Evolutionary conservation across 805 yeast genomes (phyloP), one percentile per base, ranked within the genome.

Genomic region (Starmerella vaccinii): DNA sequence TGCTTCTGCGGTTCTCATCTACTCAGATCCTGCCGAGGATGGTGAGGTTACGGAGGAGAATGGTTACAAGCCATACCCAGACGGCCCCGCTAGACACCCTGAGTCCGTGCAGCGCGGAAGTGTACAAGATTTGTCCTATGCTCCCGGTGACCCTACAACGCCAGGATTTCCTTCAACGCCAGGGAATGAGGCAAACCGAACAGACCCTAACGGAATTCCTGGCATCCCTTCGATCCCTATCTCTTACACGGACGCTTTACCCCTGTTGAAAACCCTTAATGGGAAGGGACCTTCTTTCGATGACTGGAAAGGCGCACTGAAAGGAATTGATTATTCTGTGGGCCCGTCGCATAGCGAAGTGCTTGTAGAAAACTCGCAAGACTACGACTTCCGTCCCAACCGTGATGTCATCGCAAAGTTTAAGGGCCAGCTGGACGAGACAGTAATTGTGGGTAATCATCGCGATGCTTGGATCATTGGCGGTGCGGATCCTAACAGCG

Each of bases 401-500:
- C 71, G 74, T 67, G 80, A 84, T 59, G 81, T 81, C 27, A 71
- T 78, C 59, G 89, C 82, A 9, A 71, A 71, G 41, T 65, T 81
- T 38, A 75, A 74, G 52, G 89, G 89, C 37, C 62, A 65, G 12
- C 64, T 68, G 34, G 72, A 75, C 45, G 81, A 80, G 50, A 79
- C 76, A 5, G 72, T 83, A 44, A 63, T 84, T 32, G 63, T 83
- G 50, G 92, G 92, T 32, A 83, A 82, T 63, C 92, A 83, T 62
- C 76, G 87, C 49, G 92, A 84, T 62, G 80, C 89, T 2, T 84
- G 90, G 92, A 75, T 80, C 51, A 76, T 79, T 51, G 84, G 84
- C 45, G 86, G 86, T 15, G 88, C 89, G 1, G 92, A 84, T 65
- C 89, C 92, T 27, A 83, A 83, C 64, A 74, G 82, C 24, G 90